A percentile compares a stretch with the other conserved stretches of the same genome.
Evolutionary conservation across 2,329 filamentous ascomycete species (phyloP).

Genomic region (Nemania sp.): DNA sequence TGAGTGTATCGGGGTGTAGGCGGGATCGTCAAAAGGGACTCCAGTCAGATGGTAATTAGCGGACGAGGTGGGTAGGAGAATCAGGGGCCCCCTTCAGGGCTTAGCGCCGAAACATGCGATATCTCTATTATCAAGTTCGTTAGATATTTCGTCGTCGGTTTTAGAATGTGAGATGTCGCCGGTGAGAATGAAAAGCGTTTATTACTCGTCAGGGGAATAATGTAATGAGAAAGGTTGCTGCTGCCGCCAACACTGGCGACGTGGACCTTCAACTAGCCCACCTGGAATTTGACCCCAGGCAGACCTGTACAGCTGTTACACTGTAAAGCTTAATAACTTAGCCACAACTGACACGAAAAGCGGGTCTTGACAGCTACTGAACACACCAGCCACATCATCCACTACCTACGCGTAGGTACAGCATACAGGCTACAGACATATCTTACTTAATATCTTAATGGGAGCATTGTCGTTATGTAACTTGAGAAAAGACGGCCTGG

Average conservation of each 20-base stretch:
- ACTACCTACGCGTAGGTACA: too few relatives aligned
- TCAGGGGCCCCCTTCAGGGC: conserved; percentile 47
- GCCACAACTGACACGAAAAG: conserved; percentile 31
- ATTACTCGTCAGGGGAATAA: conserved; percentile 8
- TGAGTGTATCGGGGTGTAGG: conserved; percentile 13
- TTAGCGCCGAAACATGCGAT: conserved; percentile 44
- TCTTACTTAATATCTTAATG: neutral
- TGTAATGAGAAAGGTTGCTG: conserved; percentile 12
- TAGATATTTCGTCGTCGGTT: neutral
- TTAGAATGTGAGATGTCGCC: neutral
- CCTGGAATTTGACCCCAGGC: neutral
- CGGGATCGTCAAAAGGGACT: conserved; percentile 12
- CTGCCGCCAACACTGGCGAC: conserved; percentile 17
- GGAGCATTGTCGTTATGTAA: neutral
- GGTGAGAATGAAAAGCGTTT: neutral
- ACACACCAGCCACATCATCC: neutral
- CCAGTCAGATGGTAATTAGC: conserved; percentile 24
- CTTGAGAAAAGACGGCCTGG: neutral
- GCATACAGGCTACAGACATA: too few relatives aligned
- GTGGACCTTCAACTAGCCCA: conserved; percentile 19
- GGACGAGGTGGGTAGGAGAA: conserved; percentile 33
- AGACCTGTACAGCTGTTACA: neutral
- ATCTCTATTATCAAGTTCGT: conserved; percentile 2
- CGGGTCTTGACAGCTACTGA: neutral
- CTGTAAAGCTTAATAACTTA: neutral